Base-by-base conservation (phyloP, 208 protist genomes). In the Crithidia thermophila region DNA sequence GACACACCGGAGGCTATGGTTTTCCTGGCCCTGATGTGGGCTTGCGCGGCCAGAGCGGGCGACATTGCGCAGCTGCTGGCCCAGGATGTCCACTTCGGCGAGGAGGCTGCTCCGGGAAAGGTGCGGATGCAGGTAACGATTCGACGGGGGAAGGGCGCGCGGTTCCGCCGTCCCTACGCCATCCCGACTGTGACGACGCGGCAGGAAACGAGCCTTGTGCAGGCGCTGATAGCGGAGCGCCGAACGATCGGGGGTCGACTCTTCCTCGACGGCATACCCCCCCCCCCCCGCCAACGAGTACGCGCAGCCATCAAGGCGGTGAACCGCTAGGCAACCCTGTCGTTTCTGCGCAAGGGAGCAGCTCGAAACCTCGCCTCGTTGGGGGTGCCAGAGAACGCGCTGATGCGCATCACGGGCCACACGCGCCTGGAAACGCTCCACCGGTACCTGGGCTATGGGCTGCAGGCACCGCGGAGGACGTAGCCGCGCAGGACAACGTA, bases 391-490 rank as follows among this genome's bases (percentile, higher is more conserved):
- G 18, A 45, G 33, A 25, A 43, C 18, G 20, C 28, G 10, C 45
- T 52, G 25, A 42, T 55, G 43, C 28, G 16, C 16, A 25, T 45
- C 18, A 18, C 43, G 9, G 25, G 43, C 10, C 58, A 52, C 58
- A n/a, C 25, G 25, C 28, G 39, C 28, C n/a, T 40, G 25, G 58
- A 52, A 21, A 34, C 40, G 43, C 45, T 52, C 10, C 21, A 8
- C 28, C 42, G 40, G 30, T 52, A 39, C 43, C 3, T 64, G 43
- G 58, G 58, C 58, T 52, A 42, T 52, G 43, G 28, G 4, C 58
- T 64, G 23, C 43, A 49, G 31, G 36, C 23, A 64, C 31, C 21
- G n/a, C n/a, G 58, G 43, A 65, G 20, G 31, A 25, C 30, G 13
- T 33, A 45, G 59, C 45, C 3, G 45, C 45, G 21, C 33, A 53